A percentile compares a stretch with the other conserved stretches of the same genome.
These are phyloP conservation scores for Epichloe brachyelytri DNA, from an alignment of 2,329 filamentous ascomycete genomes.

Conservation along the genomic window DNA sequence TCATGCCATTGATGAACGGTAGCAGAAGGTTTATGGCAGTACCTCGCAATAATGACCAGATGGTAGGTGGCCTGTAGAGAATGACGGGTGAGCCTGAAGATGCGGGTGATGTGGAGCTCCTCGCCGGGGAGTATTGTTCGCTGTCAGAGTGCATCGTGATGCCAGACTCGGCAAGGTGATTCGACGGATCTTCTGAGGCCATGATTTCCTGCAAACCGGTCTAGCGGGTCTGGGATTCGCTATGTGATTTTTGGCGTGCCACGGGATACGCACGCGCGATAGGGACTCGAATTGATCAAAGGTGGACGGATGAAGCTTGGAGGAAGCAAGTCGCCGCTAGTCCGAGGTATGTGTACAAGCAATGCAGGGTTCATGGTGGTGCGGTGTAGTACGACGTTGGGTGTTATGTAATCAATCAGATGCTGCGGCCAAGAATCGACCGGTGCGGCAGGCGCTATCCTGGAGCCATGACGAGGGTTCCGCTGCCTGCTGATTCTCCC, in stretches of 20 bases:
- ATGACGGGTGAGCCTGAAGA: conserved; percentile 58
- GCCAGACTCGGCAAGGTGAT: conserved; percentile 56
- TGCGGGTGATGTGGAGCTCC: conserved; percentile 44
- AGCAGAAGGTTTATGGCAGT: conserved; percentile 92
- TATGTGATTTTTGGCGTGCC: not conserved
- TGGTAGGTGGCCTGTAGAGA: conserved; percentile 76
- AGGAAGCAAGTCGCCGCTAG: not conserved
- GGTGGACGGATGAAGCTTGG: not conserved
- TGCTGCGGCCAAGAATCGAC: not conserved
- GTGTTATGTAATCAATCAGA: not conserved
- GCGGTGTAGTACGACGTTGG: not conserved
- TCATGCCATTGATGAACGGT: conserved; percentile 94
- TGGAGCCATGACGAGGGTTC: not conserved
- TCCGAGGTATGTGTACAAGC: not conserved
- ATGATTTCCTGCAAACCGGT: conserved; percentile 22
- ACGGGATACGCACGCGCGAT: not conserved
- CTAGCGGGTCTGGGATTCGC: not conserved
- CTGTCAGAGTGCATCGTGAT: conserved; percentile 72
- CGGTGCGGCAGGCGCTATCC: too few species aligned
- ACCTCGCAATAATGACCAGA: conserved; percentile 75
- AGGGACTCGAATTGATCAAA: not conserved
- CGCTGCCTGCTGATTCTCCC: not conserved
- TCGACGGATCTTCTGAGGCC: conserved; percentile 36
- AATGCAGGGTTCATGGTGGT: not conserved
- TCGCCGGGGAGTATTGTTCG: conserved; percentile 64